Conservation (phyloP, 78 protist genomes). For the Protostelium mycophagum region DNA sequence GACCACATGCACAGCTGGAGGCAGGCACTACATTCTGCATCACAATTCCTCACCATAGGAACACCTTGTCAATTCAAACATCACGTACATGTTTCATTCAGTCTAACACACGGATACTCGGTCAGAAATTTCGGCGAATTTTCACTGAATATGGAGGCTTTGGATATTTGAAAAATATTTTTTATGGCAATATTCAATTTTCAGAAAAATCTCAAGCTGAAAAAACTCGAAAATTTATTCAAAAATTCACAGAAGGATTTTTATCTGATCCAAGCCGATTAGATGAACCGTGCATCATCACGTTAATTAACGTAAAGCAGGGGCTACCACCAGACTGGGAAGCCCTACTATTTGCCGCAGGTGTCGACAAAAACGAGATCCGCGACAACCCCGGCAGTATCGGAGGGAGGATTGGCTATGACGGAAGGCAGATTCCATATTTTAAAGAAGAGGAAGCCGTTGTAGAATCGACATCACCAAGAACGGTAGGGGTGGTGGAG, state of each 20-base stretch:
- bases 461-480: too few relatives aligned
- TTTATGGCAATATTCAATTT: too few relatives aligned
- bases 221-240: too few relatives aligned
- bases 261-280: too few relatives aligned
- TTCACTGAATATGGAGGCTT: not conserved
- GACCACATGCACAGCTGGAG: not conserved
- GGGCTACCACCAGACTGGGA: not conserved
- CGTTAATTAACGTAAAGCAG: too few relatives aligned
- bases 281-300: too few relatives aligned
- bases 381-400: not conserved
- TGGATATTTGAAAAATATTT: too few relatives aligned
- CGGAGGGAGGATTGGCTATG: not conserved
- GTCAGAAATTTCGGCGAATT: not conserved
- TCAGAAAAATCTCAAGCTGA: too few relatives aligned
- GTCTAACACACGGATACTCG: not conserved
- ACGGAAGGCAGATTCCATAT: not conserved
- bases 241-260: too few relatives aligned
- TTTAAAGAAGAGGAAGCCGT: not conserved
- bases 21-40: not conserved
- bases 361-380: not conserved
- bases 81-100: not conserved
- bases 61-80: not conserved
- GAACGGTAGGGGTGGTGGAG: too few relatives aligned
- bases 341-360: not conserved
- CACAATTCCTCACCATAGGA: not conserved